These are phyloP conservation scores for Asterella californica DNA, from an alignment of 225 moss, liverwort and hornwort species.

Conservation along the genomic window DNA sequence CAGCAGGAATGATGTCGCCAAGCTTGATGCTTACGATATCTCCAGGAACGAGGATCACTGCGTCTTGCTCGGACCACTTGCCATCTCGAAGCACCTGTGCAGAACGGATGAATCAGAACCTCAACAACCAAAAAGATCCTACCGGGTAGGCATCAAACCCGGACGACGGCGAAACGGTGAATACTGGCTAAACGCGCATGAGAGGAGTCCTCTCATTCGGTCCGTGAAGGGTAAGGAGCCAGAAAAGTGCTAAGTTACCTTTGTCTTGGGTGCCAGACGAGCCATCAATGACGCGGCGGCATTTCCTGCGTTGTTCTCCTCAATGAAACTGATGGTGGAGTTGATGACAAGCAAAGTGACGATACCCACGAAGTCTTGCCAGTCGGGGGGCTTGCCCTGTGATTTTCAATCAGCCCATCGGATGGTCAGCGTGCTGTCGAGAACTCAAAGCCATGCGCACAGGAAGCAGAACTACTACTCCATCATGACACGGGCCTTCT, in stretches of 20 bases:
- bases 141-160: no score
- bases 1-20: not conserved
- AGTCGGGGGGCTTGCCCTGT: conserved; percentile 12
- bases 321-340: conserved; percentile 25
- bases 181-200: no score
- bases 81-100: not conserved
- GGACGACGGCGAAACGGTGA: no score
- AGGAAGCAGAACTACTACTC: no score
- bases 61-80: not conserved
- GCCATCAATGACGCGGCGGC: conserved; percentile 19
- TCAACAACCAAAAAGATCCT: no score
- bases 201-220: no score
- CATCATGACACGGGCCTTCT: no score
- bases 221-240: no score
- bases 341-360: conserved; percentile 8
- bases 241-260: not conserved
- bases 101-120: not conserved
- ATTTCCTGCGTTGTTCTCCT: conserved; percentile 24
- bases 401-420: not conserved
- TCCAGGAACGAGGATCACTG: not conserved
- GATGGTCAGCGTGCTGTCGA: no score
- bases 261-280: conserved; percentile 13
- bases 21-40: not conserved
- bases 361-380: conserved; percentile 21
- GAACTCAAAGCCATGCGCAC: no score